Percentiles rank a stretch among this genome's conserved stretches.
phyloP scores from a whole-genome alignment of 306 rosid species.

The Begonia masoniana region DNA sequence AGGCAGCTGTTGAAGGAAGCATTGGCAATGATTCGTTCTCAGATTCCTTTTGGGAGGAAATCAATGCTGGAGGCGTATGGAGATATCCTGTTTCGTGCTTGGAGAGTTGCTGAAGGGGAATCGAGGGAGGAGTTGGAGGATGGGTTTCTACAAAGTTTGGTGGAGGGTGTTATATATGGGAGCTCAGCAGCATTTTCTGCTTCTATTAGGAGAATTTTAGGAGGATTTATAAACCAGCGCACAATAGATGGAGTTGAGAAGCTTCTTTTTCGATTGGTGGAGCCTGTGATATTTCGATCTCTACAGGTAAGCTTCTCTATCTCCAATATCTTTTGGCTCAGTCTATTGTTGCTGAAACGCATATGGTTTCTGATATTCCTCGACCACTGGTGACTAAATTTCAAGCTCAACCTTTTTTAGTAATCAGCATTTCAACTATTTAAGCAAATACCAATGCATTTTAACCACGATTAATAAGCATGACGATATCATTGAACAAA shows the following conservation, averaged over 20 bases:
- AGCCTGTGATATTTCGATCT: constrained; percentile 86
- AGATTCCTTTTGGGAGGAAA: constrained; percentile 80
- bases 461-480: no score
- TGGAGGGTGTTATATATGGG: constrained; percentile 60
- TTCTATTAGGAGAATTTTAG: constrained; percentile 64
- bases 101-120: constrained; percentile 48
- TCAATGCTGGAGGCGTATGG: constrained; percentile 79
- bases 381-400: background rate
- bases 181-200: constrained; percentile 43
- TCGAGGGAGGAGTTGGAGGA: constrained; percentile 41
- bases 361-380: background rate
- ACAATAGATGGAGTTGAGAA: constrained; percentile 72
- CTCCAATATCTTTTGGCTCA: background rate
- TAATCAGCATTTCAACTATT: no score
- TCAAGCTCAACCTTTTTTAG: background rate
- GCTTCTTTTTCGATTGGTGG: constrained; percentile 57
- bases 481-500: no score
- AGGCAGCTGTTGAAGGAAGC: constrained; percentile 53
- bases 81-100: constrained; percentile 70
- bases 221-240: constrained; percentile 73
- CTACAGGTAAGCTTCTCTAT: constrained; percentile 45
- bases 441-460: no score
- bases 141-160: constrained; percentile 64
- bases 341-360: background rate
- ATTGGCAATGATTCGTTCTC: constrained; percentile 78